Base-by-base conservation (phyloP, 176 grass and related monocot species). In the Eleusine coracana region DNA sequence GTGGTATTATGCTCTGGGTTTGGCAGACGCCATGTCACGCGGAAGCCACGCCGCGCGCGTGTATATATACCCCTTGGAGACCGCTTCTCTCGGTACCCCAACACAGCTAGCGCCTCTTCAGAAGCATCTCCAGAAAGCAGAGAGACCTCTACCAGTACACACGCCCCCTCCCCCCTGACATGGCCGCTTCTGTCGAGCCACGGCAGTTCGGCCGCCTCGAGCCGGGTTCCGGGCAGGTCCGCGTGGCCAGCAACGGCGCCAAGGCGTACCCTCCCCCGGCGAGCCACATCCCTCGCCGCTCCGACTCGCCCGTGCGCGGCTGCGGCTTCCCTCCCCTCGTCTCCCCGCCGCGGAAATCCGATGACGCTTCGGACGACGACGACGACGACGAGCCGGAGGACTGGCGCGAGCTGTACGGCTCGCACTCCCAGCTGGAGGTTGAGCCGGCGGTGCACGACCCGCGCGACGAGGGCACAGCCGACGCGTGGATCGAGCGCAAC, bases 401-500 rank as follows among this genome's bases (percentile, higher is more conserved):
- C 81, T 94, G 92, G 92, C 89, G 74, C 4, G 45, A 49, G 12
- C 41, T 83, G 1, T 88, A 87, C 66, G 70, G 44, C 10, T 75
- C 83, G 9, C 92, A 89, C 6, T 81, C 87, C 31, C 79, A 90
- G 70, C 70, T 87, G 5, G 90, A 97, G 76, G 86, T 89, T 74
- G 95, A 98, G 82, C 86, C 92, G 3, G 37, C 95, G 4, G 83
- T 88, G 64, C 86, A 28, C 34, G 95, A 98, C 84, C 12, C 55
- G 15, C 83, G 92, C 25, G 95, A 98, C 84, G 95, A 94, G 27
- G 90, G 88, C 75, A 98, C 95, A 0, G 73, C 92, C 0, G 95
- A 95, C 88, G 69, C 83, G 7, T 95, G 95, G 95, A 15, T 95
- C 49, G 84, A 91, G 21, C 95, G 95, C 40, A 94, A 93, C 88